Percentiles rank a stretch among this genome's conserved stretches.
These are phyloP conservation scores for Penicillium corylophilum DNA, from an alignment of 2,329 filamentous ascomycete genomes.

Conservation along the genomic window DNA sequence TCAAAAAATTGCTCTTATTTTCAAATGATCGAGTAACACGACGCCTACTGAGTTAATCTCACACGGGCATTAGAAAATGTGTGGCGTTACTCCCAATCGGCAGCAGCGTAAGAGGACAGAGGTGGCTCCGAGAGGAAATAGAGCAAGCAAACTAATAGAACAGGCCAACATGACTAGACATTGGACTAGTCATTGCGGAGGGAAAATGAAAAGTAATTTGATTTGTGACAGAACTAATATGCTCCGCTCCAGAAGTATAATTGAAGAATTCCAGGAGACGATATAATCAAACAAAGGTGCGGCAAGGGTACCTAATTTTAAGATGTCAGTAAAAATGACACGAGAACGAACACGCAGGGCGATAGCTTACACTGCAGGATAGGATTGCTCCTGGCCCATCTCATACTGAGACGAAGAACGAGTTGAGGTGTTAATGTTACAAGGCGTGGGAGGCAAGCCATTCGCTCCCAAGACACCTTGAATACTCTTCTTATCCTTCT, in stretches of 20 bases:
- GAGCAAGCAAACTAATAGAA: background rate
- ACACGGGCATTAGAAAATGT: no score
- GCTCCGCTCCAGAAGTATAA: background rate
- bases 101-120: no score
- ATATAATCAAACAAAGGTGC: conserved; percentile 43
- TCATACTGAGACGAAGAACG: conserved; percentile 55
- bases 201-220: background rate
- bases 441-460: conserved; percentile 84
- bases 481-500: conserved; percentile 59
- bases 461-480: conserved; percentile 67
- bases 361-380: conserved; percentile 63
- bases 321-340: conserved; percentile 13
- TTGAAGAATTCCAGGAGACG: conserved; percentile 5
- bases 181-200: background rate
- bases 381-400: conserved; percentile 66
- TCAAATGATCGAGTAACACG: background rate
- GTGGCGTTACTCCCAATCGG: no score
- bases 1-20: background rate
- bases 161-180: no score
- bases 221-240: background rate
- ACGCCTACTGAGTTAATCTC: background rate
- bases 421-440: conserved; percentile 57
- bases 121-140: background rate
- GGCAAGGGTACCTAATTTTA: conserved; percentile 44
- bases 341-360: background rate